Percentiles rank a stretch among this genome's conserved stretches.
Conservation (phyloP, 2,329 filamentous ascomycete genomes). For the Xylariomycetidae sp. region DNA sequence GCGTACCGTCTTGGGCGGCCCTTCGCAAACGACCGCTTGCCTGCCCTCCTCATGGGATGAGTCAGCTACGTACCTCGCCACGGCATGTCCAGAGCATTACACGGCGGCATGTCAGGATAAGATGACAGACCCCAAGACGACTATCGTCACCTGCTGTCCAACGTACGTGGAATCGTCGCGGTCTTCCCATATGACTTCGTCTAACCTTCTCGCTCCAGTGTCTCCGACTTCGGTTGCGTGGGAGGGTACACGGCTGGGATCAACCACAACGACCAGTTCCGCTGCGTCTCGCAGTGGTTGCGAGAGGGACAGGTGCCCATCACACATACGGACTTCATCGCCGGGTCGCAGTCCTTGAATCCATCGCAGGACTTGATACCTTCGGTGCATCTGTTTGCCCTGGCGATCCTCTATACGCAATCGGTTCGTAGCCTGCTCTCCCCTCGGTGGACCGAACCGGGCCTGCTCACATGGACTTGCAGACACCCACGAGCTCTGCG, state of each 20-base stretch:
- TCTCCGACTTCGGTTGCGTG: constrained; percentile 10
- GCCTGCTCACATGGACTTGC: constrained; percentile 3
- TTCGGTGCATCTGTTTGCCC: constrained; percentile 11
- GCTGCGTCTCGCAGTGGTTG: constrained; percentile 10
- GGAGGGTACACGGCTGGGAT: background rate
- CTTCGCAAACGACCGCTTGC: constrained; percentile 18
- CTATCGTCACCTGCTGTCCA: constrained; percentile 22
- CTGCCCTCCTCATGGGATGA: constrained; percentile 14
- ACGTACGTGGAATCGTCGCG: constrained; percentile 7
- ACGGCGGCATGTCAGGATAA: constrained; percentile 15
- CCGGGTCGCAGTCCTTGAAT: too few species aligned
- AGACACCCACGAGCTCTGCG: constrained; percentile 1
- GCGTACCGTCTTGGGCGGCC: constrained; percentile 18
- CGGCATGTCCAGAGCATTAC: constrained; percentile 16
- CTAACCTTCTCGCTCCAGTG: background rate
- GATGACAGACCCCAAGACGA: constrained; percentile 3
- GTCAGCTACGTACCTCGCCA: constrained; percentile 12
- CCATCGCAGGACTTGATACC: constrained; percentile 1
- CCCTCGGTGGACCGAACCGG: background rate
- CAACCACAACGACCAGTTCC: constrained; percentile 12
- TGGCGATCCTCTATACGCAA: constrained; percentile 14
- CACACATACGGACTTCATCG: constrained; percentile 11
- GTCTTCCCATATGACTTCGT: background rate
- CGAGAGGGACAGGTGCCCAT: constrained; percentile 2
- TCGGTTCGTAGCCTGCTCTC: constrained; percentile 12